A percentile compares a stretch with the other conserved stretches of the same genome.
Evolutionary conservation across 2,329 filamentous ascomycete genomes (phyloP).

Genomic region (Emmonsia crescens): DNA sequence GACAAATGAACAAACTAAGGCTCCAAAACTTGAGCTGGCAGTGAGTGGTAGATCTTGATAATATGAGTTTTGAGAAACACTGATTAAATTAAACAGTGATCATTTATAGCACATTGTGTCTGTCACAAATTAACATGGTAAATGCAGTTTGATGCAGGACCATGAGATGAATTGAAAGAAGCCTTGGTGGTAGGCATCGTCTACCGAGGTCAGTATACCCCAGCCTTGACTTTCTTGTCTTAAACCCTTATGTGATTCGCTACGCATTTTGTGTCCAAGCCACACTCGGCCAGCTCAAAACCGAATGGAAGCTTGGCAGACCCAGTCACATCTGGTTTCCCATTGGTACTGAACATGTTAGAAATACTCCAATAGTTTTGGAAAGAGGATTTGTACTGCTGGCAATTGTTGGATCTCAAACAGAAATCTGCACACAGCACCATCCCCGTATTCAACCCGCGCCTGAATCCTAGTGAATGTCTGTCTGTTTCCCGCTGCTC

Average conservation of each 20-base stretch:
- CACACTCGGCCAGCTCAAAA: neutral
- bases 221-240: neutral
- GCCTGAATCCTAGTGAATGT: neutral
- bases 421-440: no score
- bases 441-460: neutral
- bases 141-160: neutral
- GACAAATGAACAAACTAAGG: neutral
- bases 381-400: neutral
- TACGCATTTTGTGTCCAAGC: neutral
- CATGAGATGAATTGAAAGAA: neutral
- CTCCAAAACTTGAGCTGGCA: neutral
- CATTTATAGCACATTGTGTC: neutral
- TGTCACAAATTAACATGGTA: neutral
- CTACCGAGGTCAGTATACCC: neutral
- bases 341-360: neutral
- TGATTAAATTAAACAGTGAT: neutral
- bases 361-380: neutral
- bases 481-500: neutral
- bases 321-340: neutral
- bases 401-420: neutral
- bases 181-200: neutral
- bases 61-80: neutral
- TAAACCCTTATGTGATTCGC: neutral
- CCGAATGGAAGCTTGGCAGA: neutral
- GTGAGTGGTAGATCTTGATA: neutral